Conservation (phyloP, 2,329 filamentous ascomycete species). For the Neonectria faginata region DNA sequence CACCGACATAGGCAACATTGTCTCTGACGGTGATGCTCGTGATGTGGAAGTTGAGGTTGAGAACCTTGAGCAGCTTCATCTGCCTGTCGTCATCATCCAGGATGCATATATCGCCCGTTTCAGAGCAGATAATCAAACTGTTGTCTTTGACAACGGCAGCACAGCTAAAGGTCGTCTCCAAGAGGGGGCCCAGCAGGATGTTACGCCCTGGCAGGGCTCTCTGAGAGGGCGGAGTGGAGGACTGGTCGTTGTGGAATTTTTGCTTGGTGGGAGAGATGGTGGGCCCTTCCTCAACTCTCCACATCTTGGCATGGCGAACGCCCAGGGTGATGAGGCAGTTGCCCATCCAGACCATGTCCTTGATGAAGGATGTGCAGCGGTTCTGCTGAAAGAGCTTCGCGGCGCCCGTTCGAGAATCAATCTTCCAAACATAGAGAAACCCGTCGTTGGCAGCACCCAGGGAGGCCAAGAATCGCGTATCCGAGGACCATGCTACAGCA, state of each 20-base stretch:
- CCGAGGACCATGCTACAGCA: slow-evolving; percentile 88
- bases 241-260: slow-evolving; percentile 61
- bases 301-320: slow-evolving; percentile 91
- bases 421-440: slow-evolving; percentile 90
- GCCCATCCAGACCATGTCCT: slow-evolving; percentile 92
- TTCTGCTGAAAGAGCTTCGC: slow-evolving; percentile 86
- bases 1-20: slow-evolving; percentile 74
- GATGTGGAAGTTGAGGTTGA: slow-evolving; percentile 75
- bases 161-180: slow-evolving; percentile 87
- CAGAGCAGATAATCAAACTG: slow-evolving; percentile 85
- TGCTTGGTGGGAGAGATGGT: slow-evolving; percentile 73
- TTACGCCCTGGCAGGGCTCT: slow-evolving; percentile 87
- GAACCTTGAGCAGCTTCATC: slow-evolving; percentile 76
- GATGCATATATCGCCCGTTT: slow-evolving; percentile 89
- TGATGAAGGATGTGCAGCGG: slow-evolving; percentile 89
- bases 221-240: slow-evolving; percentile 50
- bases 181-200: slow-evolving; percentile 82
- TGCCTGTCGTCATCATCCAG: slow-evolving; percentile 81
- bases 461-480: slow-evolving; percentile 88
- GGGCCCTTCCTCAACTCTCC: slow-evolving; percentile 80
- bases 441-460: slow-evolving; percentile 92
- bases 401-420: slow-evolving; percentile 84
- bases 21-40: slow-evolving; percentile 73
- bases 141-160: slow-evolving; percentile 76
- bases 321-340: slow-evolving; percentile 86